Base-by-base conservation (phyloP, 2,329 filamentous ascomycete genomes). In the Dothistroma pini region DNA sequence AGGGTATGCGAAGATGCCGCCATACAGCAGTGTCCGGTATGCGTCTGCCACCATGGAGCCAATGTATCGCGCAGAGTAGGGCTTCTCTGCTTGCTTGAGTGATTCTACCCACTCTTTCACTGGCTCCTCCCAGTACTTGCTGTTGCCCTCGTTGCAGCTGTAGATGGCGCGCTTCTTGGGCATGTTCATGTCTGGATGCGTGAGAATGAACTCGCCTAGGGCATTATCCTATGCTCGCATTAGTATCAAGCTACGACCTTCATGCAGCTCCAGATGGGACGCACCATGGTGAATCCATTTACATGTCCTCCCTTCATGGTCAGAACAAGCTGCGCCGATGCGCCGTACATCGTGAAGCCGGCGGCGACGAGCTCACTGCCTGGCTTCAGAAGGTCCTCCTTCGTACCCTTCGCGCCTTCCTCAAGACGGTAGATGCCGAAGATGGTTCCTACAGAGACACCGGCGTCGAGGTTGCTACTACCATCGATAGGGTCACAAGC, bases 341-440 rank as follows among this genome's bases (percentile, higher is more conserved):
- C 95, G 74, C 95, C 95, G 79, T 99, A 99, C 95, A 99, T 99
- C 78, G 95, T 99, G 84, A 99, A 99, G n/a, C 95, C 95, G 22
- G 91, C 88, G 38, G 95, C 93, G 21, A 97, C 85, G 68, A 97
- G 86, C 78, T 97, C 93, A 1, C 90, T 93, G 59, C 95, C 95
- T 0, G 95, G 90, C 77, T 87, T 88, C 62, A 97, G 84, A 63
- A 99, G 85, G 75, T 97, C 93, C 72, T 96, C 91, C 70, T 89
- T 88, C 62, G 84, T 88, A 66, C 89, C 90, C 62, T 80, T 82
- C 14, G 89, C 87, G 66, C 84, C 87, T 14, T 96, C 91, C 61
- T 88, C 85, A 22, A 97, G 86, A 81, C 93, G 92, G 84, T 95
- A 95, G 71, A 99, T 86, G 67, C 86, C 93, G 75, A 97, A 97